These are phyloP conservation scores for Cladosporium sp. DNA, from an alignment of 2,329 filamentous ascomycete genomes.

Conservation along the genomic window DNA sequence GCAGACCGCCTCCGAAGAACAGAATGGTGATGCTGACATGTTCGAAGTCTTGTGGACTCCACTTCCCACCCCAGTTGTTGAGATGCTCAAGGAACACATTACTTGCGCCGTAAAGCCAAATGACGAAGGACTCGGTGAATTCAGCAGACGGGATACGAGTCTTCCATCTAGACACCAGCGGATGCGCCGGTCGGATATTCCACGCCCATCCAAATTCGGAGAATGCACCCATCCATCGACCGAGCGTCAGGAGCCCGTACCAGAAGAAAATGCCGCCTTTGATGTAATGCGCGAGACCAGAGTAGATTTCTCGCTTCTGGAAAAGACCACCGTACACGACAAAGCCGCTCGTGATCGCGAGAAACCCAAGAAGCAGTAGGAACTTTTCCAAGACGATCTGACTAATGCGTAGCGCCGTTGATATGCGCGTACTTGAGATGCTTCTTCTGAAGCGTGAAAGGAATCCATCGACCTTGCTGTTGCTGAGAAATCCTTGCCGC, in stretches of 20 bases:
- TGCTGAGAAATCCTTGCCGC: slow-evolving; percentile 42
- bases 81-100: slow-evolving; percentile 94
- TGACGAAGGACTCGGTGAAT: slow-evolving; percentile 83
- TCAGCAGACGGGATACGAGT: slow-evolving; percentile 67
- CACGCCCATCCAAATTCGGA: slow-evolving; percentile 91
- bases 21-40: slow-evolving; percentile 89
- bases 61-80: slow-evolving; percentile 63
- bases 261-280: slow-evolving; percentile 95
- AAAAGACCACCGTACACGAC: slow-evolving; percentile 79
- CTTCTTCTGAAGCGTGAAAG: slow-evolving; percentile 21
- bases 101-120: slow-evolving; percentile 81
- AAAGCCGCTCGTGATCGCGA: slow-evolving; percentile 65
- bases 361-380: slow-evolving; percentile 72
- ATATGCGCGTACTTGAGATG: slow-evolving; percentile 44
- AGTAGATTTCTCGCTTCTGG: slow-evolving; percentile 57
- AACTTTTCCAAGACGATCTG: slow-evolving; percentile 70
- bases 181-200: slow-evolving; percentile 69
- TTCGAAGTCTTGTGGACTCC: slow-evolving; percentile 77
- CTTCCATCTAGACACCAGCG: slow-evolving; percentile 58
- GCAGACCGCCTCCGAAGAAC: slow-evolving; percentile 87
- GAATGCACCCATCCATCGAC: slow-evolving; percentile 86
- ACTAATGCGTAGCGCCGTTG: slow-evolving; percentile 53
- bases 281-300: slow-evolving; percentile 84
- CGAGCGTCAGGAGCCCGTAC: slow-evolving; percentile 81
- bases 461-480: slow-evolving; percentile 23